A percentile compares a stretch with the other conserved stretches of the same genome.
Conservation (phyloP, 495 filamentous ascomycete genomes). For the Neurospora sp. region DNA sequence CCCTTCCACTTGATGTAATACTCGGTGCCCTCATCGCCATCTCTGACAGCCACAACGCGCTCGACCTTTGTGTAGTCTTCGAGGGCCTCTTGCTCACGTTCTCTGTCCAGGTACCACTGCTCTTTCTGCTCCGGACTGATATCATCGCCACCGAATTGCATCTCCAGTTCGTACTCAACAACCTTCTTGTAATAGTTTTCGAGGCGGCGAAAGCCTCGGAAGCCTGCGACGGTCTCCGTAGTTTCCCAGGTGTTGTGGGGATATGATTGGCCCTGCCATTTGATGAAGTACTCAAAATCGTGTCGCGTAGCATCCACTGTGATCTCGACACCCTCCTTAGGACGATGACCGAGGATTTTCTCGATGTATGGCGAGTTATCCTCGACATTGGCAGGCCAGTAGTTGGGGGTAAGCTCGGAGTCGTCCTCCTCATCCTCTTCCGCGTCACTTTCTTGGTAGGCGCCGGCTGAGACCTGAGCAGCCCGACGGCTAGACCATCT, state of each 20-base stretch:
- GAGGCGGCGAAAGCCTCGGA: conserved; percentile 67
- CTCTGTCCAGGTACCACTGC: conserved; percentile 80
- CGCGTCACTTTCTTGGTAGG: conserved; percentile 74
- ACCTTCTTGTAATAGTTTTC: conserved; percentile 90
- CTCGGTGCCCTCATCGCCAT: conserved; percentile 64
- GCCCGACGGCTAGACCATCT: conserved; percentile 86
- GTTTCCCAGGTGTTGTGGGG: conserved; percentile 93
- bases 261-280: conserved; percentile 93
- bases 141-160: conserved; percentile 56
- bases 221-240: conserved; percentile 48
- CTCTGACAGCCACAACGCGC: conserved; percentile 72
- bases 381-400: conserved; percentile 52
- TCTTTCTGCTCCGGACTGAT: conserved; percentile 79
- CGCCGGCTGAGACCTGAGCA: conserved; percentile 75
- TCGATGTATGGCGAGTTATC: conserved; percentile 78
- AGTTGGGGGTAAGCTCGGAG: conserved; percentile 45
- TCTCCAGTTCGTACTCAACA: conserved; percentile 60
- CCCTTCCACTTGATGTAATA: conserved; percentile 93
- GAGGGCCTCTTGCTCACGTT: conserved; percentile 72
- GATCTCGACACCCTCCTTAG: conserved; percentile 56
- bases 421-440: conserved; percentile 53
- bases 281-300: conserved; percentile 90
- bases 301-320: conserved; percentile 51
- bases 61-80: conserved; percentile 84
- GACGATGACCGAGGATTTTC: conserved; percentile 72